Evolutionary conservation across 2,329 filamentous ascomycete species (phyloP).

Genomic region (Phaeosphaeriaceae sp.): DNA sequence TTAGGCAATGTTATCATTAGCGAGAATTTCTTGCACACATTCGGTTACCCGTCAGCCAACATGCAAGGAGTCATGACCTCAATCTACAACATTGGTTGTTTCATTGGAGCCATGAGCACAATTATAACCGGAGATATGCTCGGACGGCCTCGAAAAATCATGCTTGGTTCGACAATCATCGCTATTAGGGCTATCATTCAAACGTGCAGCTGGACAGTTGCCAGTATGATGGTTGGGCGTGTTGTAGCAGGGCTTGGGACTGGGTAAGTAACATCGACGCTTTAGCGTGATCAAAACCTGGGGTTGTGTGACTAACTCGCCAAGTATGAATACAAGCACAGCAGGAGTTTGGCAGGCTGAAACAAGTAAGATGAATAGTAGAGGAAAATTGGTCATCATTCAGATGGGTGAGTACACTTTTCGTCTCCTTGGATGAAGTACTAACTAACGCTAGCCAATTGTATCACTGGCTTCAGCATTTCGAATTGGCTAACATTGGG

Average conservation of each 20-base stretch:
- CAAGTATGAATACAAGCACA: slow-evolving; percentile 58
- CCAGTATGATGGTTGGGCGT: slow-evolving; percentile 48
- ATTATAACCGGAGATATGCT: slow-evolving; percentile 63
- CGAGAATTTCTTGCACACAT: slow-evolving; percentile 38
- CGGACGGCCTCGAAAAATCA: slow-evolving; percentile 63
- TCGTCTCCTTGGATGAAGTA: not conserved
- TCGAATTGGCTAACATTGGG: slow-evolving; percentile 53
- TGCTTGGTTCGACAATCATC: slow-evolving; percentile 60
- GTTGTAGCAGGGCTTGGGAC: slow-evolving; percentile 54
- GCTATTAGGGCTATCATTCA: slow-evolving; percentile 48
- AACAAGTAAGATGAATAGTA: slow-evolving; percentile 54
- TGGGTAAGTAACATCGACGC: too few species aligned
- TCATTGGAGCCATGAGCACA: slow-evolving; percentile 51
- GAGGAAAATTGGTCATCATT: slow-evolving; percentile 56
- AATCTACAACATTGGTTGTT: slow-evolving; percentile 53
- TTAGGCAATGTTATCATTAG: slow-evolving; percentile 46
- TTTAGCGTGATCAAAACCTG: too few species aligned
- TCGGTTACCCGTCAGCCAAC: slow-evolving; percentile 35
- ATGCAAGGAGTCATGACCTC: slow-evolving; percentile 51
- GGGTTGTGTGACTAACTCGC: too few species aligned
- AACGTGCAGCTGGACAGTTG: slow-evolving; percentile 45
- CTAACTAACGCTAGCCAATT: slow-evolving; percentile 41
- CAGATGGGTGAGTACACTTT: slow-evolving; percentile 43
- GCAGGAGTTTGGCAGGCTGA: slow-evolving; percentile 57
- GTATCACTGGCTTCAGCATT: slow-evolving; percentile 53